phyloP scores from a whole-genome alignment of 495 filamentous ascomycete genomes.

The Lichina pygmaea region DNA sequence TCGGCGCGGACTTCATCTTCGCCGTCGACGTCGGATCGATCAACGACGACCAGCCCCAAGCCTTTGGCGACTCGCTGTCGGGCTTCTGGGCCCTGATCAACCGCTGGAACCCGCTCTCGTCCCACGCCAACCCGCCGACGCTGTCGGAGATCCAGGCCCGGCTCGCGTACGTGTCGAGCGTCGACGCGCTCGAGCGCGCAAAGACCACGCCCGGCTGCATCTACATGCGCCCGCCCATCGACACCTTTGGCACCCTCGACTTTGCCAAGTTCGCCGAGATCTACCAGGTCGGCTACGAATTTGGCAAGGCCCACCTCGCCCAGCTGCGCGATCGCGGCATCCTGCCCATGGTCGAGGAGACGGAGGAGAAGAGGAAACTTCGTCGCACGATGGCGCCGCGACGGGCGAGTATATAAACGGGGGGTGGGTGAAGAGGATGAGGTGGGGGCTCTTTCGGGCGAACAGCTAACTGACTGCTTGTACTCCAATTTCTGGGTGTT shows the following conservation, averaged over 20 bases:
- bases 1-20: conserved; percentile 83
- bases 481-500: no score
- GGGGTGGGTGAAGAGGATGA: neutral
- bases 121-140: conserved; percentile 70
- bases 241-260: conserved; percentile 77
- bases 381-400: conserved; percentile 83
- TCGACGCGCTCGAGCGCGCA: conserved; percentile 80
- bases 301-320: conserved; percentile 51
- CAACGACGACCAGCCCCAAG: conserved; percentile 73
- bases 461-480: no score
- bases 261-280: conserved; percentile 97
- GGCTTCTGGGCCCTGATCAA: conserved; percentile 85
- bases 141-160: conserved; percentile 87
- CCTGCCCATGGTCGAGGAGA: conserved; percentile 41
- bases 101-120: conserved; percentile 86
- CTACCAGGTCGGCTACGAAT: conserved; percentile 64
- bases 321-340: conserved; percentile 49
- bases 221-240: conserved; percentile 90
- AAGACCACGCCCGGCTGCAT: conserved; percentile 69
- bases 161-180: conserved; percentile 76
- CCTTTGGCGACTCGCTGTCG: conserved; percentile 81
- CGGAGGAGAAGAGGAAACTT: conserved; percentile 66
- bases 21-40: conserved; percentile 82
- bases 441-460: neutral
- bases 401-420: conserved; percentile 45